Conservation (phyloP, 129 eudicot species). For the Chrysanthemum makinoi region DNA sequence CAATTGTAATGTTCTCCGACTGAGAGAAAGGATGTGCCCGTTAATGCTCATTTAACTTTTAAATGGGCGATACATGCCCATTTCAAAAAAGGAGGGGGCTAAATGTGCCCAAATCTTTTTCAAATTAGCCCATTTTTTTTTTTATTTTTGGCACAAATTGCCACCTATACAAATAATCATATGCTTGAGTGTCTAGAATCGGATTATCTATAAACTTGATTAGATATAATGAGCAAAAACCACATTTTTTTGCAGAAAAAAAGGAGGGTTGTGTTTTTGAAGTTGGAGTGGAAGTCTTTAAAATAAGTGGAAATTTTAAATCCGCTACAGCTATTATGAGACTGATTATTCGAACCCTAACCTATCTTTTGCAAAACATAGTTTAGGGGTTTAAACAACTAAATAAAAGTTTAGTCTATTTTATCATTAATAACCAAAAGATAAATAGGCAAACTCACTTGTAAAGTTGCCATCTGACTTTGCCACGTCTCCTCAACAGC, state of each 20-base stretch:
- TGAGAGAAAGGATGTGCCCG: too few species aligned
- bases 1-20: too few species aligned
- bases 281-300: neutral
- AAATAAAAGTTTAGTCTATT: neutral
- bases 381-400: neutral
- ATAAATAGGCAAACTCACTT: slow-evolving; percentile 51
- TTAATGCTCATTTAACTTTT: too few species aligned
- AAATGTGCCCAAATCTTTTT: too few species aligned
- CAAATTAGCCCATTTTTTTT: too few species aligned
- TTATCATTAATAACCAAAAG: neutral
- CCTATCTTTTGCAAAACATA: neutral
- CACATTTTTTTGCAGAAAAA: neutral
- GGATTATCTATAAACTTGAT: neutral
- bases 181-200: too few species aligned
- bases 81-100: too few species aligned
- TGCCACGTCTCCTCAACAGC: slow-evolving; percentile 90
- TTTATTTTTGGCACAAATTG: too few species aligned
- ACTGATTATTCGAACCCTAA: neutral
- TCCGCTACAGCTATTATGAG: neutral
- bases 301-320: neutral
- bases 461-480: slow-evolving; percentile 74
- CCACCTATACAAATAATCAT: too few species aligned
- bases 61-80: too few species aligned
- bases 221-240: neutral
- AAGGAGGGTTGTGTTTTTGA: neutral